Base-by-base conservation (phyloP, 192 early-diverging fungal genomes). In the Oehlia diaphana region DNA sequence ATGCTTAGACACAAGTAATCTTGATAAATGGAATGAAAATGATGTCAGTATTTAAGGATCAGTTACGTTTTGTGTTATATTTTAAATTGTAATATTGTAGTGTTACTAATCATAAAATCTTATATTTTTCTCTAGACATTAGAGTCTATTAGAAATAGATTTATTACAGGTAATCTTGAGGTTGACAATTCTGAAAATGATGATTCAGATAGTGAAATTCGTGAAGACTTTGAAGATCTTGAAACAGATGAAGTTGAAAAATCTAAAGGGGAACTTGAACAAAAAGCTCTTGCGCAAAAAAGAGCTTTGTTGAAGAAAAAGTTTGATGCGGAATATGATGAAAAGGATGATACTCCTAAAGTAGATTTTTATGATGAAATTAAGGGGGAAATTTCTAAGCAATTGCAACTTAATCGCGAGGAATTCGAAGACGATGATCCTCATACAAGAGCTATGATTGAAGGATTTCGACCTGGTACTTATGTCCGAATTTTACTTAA, bases 401-500 rank as follows among this genome's bases (percentile, higher is more conserved):
- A 98, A 83, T 86, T 92, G 73, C 85, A 91, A 81, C 86, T 93
- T 76, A 99, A 98, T 77, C 87, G 92, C 33, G 85, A 84, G 10
- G 97, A 97, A 87, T 98, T 99, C 87, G 93, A 92, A 53, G 90
- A 94, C 73, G 94, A 95, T 74, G 93, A 94, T 76, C 83, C 85
- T 9, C 86, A 86, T 49, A 83, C 90, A 12, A 88, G 96, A 39
- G 91, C 95, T 2, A 85, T 93, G 84, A 91, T 99, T 42, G 94
- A 98, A 86, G 97, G 97, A 62, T 96, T 93, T 84, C 91, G 95
- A 44, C 92, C 98, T 2, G 98, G 98, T 68, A 91, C 89, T 75
- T 99, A 99, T 85, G 94, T 99, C 58, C 93, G 96, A 79, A 88
- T 99, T 66, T 83, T 99, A 28, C 85, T 99, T 61, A 89, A 94